A percentile compares a stretch with the other conserved stretches of the same genome.
phyloP scores from a whole-genome alignment of 805 yeast genomes.

The Grigorovia jiainica region DNA sequence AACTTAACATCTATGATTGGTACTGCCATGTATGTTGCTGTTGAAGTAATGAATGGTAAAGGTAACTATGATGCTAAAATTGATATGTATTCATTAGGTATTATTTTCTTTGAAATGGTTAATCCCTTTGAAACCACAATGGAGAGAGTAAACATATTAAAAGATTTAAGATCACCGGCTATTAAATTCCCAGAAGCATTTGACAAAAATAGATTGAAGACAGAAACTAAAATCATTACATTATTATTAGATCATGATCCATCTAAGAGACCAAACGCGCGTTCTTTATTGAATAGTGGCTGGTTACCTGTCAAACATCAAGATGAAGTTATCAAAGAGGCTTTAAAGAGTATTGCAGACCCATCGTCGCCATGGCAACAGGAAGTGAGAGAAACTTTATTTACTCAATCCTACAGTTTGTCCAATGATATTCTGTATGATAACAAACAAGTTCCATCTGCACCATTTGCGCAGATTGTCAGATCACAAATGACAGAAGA shows the following conservation, averaged over 20 bases:
- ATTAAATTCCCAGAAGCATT: constrained; percentile 70
- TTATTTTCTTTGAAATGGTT: constrained; percentile 93
- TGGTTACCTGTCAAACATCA: constrained; percentile 81
- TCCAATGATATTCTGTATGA: constrained; percentile 85
- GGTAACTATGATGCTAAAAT: constrained; percentile 85
- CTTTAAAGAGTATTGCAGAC: constrained; percentile 73
- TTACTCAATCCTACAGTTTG: constrained; percentile 73
- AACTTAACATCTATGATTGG: constrained; percentile 91
- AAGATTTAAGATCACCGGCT: constrained; percentile 46
- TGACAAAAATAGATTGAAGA: constrained; percentile 36
- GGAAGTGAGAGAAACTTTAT: constrained; percentile 79
- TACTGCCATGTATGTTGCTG: constrained; percentile 86
- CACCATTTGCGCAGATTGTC: constrained; percentile 43
- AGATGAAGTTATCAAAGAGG: constrained; percentile 83
- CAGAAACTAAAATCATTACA: constrained; percentile 60
- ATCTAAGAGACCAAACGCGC: constrained; percentile 67
- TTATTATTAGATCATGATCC: constrained; percentile 75
- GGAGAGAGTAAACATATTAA: constrained; percentile 79
- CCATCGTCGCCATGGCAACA: constrained; percentile 92
- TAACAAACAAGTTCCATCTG: constrained; percentile 25
- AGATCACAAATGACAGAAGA: constrained; percentile 52
- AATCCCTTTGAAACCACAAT: constrained; percentile 78
- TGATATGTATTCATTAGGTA: constrained; percentile 91
- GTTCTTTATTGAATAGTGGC: constrained; percentile 67
- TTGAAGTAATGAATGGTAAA: constrained; percentile 67